Conservation (phyloP, 2,329 filamentous ascomycete genomes). For the Xylariales sp. region DNA sequence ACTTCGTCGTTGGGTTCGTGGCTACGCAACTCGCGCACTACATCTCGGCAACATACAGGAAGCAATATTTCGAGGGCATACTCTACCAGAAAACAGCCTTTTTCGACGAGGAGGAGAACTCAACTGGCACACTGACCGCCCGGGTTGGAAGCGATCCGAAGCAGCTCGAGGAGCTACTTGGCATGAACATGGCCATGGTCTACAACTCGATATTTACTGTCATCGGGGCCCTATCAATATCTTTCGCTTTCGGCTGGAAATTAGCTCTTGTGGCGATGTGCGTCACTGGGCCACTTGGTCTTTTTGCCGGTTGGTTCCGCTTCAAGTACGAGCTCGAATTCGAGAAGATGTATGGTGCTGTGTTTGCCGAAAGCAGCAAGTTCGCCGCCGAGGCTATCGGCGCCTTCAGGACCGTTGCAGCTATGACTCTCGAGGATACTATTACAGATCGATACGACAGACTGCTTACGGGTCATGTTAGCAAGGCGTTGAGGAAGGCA, state of each 20-base stretch:
- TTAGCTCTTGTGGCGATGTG: slow-evolving; percentile 63
- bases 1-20: slow-evolving; percentile 43
- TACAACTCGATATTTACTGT: slow-evolving; percentile 51
- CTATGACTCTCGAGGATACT: slow-evolving; percentile 63
- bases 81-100: slow-evolving; percentile 54
- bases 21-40: slow-evolving; percentile 43
- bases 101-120: slow-evolving; percentile 57
- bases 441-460: slow-evolving; percentile 58
- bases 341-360: slow-evolving; percentile 61
- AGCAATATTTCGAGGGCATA: slow-evolving; percentile 58
- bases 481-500: slow-evolving; percentile 55
- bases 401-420: slow-evolving; percentile 67
- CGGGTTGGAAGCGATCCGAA: slow-evolving; percentile 52
- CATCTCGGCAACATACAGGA: slow-evolving; percentile 50
- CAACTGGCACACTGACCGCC: slow-evolving; percentile 55
- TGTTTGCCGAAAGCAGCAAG: slow-evolving; percentile 67
- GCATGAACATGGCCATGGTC: slow-evolving; percentile 52
- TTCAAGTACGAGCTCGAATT: slow-evolving; percentile 61
- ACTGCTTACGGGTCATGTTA: slow-evolving; percentile 56
- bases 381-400: slow-evolving; percentile 71
- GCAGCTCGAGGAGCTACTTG: slow-evolving; percentile 58
- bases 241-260: slow-evolving; percentile 74
- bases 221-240: slow-evolving; percentile 58
- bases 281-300: slow-evolving; percentile 49
- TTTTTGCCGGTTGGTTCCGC: slow-evolving; percentile 45